Base-by-base conservation (phyloP, 169 alveolate species). In the Eimeria zaria region DNA sequence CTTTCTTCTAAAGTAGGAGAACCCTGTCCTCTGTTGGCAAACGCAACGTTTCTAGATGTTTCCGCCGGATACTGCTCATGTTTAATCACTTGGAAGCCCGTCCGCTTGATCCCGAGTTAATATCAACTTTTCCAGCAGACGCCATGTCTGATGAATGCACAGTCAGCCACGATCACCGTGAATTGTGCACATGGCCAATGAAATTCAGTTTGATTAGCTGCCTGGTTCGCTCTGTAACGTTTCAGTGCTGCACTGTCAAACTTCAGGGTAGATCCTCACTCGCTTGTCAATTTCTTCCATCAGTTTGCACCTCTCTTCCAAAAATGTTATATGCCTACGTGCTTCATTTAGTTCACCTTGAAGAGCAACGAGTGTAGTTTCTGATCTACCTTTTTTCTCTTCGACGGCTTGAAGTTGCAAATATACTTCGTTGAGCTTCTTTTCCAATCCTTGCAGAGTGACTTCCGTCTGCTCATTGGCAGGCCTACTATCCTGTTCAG, bases 261-360 rank as follows among this genome's bases (percentile, higher is more conserved):
- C 20, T 46, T 6, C 18, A 51, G 48, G 51, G 48, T 18, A 22
- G 36, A 33, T 20, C 0, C 92, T 60, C 39, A 85, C 92, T 39
- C 92, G 78, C 22, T 41, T 85, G 80, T 85, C 92, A 36, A 85
- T 55, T n/a, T 85, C 92, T 46, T 85, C 80, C 92, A 85, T 33
- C 24, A 85, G 92, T 22, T 60, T 58, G 92, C 92, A 85, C n/a
- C 78, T 24, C 27, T 85, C 58, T 41, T 85, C 80, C 80, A 85
- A 11, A 60, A 60, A 30, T 8, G 60, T 9, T 46, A 85, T 46
- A 24, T 85, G 92, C 76, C 33, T 58, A 16, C 67, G 53, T 4
- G 92, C 78, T n/a, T 85, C 92, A n/a, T 36, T 36, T 30, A 85
- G 41, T 53, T 53, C 92, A 9, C 48, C 78, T 53, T 85, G 92